Conservation (phyloP, 1,284 basidiomycete species). For the Pulveroboletus sp. region DNA sequence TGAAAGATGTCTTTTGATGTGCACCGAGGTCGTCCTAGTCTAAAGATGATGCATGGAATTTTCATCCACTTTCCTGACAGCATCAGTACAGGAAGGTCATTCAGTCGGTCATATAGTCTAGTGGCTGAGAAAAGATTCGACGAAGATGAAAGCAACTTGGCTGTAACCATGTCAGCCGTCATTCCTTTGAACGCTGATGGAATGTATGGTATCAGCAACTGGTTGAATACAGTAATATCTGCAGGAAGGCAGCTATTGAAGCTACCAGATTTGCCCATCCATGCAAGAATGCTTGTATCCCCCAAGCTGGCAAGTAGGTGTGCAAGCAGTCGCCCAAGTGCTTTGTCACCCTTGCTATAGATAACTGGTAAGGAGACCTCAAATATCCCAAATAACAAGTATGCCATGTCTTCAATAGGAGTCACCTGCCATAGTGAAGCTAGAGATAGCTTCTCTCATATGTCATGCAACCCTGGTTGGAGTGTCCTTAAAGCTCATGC, state of each 20-base stretch:
- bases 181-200: background rate
- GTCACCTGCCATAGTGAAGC: background rate
- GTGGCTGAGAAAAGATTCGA: background rate
- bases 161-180: background rate
- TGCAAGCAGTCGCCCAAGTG: background rate
- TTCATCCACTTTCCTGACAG: background rate
- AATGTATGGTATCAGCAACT: background rate
- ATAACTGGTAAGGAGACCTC: background rate
- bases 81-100: background rate
- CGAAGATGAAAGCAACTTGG: background rate
- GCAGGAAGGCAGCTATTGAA: constrained; percentile 1
- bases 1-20: background rate
- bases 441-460: background rate
- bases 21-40: background rate
- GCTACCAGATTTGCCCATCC: too few species aligned
- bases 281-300: constrained; percentile 3
- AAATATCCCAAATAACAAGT: too few species aligned
- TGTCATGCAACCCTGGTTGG: background rate
- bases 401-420: background rate
- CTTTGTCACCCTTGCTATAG: background rate
- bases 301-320: background rate
- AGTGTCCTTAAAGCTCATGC: background rate
- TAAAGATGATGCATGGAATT: constrained; percentile 2
- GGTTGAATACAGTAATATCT: background rate
- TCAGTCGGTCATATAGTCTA: constrained; percentile 1